These are phyloP conservation scores for Tricholomella constricta DNA, from an alignment of 768 basidiomycete species.

Conservation along the genomic window DNA sequence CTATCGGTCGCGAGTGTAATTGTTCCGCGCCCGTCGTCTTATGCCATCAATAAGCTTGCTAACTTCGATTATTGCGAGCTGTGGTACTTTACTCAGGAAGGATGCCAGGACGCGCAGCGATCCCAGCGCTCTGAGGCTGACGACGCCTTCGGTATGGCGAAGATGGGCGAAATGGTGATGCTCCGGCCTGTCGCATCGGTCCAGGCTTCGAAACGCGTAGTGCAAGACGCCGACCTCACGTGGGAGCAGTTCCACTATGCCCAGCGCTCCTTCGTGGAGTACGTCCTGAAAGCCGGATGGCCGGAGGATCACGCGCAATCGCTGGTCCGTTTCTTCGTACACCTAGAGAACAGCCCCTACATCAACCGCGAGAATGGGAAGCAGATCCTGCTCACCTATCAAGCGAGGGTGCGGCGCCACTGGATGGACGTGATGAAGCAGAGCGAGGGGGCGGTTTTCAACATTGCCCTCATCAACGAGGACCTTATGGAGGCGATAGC, in stretches of 20 bases:
- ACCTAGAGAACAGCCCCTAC: slow-evolving; percentile 11
- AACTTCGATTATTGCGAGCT: slow-evolving; percentile 16
- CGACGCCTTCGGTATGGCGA: slow-evolving; percentile 12
- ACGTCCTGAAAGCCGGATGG: neutral
- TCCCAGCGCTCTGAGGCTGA: slow-evolving; percentile 4
- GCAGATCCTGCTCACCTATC: slow-evolving; percentile 9
- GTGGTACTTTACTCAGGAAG: slow-evolving; percentile 15
- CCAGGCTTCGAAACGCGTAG: slow-evolving; percentile 15
- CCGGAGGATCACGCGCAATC: neutral
- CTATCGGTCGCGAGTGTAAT: neutral
- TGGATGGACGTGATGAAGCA: slow-evolving; percentile 12
- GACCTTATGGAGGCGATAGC: too few relatives aligned
- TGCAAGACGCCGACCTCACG: slow-evolving; percentile 18
- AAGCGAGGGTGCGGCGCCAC: slow-evolving; percentile 7
- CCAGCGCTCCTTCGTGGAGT: neutral
- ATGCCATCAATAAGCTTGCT: slow-evolving; percentile 12
- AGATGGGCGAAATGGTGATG: slow-evolving; percentile 3
- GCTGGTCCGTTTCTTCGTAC: neutral
- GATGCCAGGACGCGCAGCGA: neutral
- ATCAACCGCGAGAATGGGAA: slow-evolving; percentile 3
- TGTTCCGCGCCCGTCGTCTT: slow-evolving; percentile 6
- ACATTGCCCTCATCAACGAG: too few relatives aligned
- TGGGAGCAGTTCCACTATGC: slow-evolving; percentile 20
- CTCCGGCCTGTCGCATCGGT: slow-evolving; percentile 13
- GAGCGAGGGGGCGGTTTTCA: too few relatives aligned